Base-by-base conservation (phyloP, 2,329 filamentous ascomycete genomes). In the Alternaria novae-zelandiae region DNA sequence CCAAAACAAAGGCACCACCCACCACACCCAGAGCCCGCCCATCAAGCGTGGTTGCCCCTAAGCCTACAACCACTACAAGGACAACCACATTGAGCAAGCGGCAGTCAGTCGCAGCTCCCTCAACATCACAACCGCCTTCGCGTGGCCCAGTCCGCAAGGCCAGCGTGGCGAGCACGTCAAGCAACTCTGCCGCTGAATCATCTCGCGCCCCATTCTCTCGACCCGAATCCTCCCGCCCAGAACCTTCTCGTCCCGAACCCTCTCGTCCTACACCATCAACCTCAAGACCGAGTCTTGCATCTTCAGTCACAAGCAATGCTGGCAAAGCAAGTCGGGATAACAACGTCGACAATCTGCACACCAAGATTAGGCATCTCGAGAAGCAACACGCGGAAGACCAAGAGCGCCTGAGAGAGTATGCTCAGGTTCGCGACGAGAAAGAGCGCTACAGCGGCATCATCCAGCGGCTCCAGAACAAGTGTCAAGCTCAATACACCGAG, bases 401-500 rank as follows among this genome's bases (percentile, higher is more conserved):
- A 20, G 94, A 97, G 71, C 92, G 93, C 75, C 80, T 97, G 55
- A 94, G 95, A 75, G 87, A 86, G 12, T 80, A 97, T 51, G 92
- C 97, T 60, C 89, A 90, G 68, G 81, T 94, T 15, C 90, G 94
- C 74, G 85, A 87, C 17, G 92, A 96, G 72, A 86, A 89, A 26
- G 91, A 95, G 74, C 91, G 90, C 68, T 94, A 91, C 66, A 92
- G 97, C 77, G 85, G 81, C 6, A 93, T 98, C 67, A 94, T 97
- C 53, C 91, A 97, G 74, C 97, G 96, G 73, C 83, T 99, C 50
- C 93, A 97, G 76, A 86, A 89, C 43, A 98, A 97, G 79, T 94
- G 93, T 67, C 93, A 96, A 74, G 89, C 92, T 0, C 91, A 95
- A 61, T 91, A 94, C 67, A 88, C 92, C 70, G 95, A 98, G 74